phyloP scores from a whole-genome alignment of 495 filamentous ascomycete species.

The Neurospora tetraspora region DNA sequence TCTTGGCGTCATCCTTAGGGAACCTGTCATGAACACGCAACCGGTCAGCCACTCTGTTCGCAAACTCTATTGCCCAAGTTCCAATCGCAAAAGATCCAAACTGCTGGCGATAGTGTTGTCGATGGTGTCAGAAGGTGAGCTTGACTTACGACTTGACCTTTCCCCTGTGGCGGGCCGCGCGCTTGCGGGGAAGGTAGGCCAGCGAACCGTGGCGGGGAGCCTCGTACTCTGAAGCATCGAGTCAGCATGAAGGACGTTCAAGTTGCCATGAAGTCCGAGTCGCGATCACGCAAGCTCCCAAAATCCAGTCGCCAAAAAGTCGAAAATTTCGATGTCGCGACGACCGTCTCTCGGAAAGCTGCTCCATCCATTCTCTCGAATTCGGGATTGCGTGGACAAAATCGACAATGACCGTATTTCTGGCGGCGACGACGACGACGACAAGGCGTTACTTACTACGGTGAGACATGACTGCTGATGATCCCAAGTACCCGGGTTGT shows the following conservation, averaged over 20 bases:
- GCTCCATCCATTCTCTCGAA: background rate
- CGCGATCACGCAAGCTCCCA: background rate
- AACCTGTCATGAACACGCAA: constrained; percentile 50
- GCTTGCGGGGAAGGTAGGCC: constrained; percentile 95
- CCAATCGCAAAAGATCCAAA: background rate
- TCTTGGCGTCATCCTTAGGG: constrained; percentile 99
- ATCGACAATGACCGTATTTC: background rate
- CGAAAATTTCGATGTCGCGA: background rate
- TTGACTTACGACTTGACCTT: constrained; percentile 89
- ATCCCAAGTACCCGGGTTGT: constrained; percentile 6
- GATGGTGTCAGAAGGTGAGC: background rate
- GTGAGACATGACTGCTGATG: constrained; percentile 29
- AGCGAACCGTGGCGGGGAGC: constrained; percentile 97
- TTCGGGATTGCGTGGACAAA: background rate
- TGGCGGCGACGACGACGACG: background rate
- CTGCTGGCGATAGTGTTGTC: background rate
- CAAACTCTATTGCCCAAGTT: background rate
- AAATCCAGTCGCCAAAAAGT: background rate
- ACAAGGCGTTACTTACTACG: constrained; percentile 20
- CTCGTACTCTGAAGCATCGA: constrained; percentile 63
- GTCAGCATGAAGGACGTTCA: constrained; percentile 8
- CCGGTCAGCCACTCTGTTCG: constrained; percentile 13
- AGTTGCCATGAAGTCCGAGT: background rate
- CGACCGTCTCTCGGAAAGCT: background rate
- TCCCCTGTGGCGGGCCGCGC: constrained; percentile 88